Evolutionary conservation across 2,329 filamentous ascomycete genomes (phyloP).

Genomic region (Alternaria ethzedia): DNA sequence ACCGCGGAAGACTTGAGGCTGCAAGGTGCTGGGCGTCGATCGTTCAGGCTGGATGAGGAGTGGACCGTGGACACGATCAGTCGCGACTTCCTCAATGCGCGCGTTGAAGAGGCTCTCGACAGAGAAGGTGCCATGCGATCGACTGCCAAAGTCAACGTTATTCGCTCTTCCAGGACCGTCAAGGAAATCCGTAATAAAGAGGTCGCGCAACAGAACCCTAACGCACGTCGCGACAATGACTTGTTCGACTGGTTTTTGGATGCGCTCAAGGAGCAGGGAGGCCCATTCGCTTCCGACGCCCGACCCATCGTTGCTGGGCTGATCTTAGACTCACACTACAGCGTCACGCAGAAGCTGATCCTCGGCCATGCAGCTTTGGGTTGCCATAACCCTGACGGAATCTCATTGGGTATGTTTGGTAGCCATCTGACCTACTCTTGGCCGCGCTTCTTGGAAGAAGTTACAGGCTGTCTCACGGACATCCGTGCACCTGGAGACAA

Average conservation of each 20-base stretch:
- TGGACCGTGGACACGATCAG: constrained; percentile 35
- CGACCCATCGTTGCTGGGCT: constrained; percentile 39
- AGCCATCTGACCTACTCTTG: constrained; percentile 38
- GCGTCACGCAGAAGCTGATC: constrained; percentile 23
- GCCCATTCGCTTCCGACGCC: constrained; percentile 29
- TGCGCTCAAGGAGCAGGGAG: constrained; percentile 31
- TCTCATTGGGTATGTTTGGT: constrained; percentile 36
- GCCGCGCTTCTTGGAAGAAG: constrained; percentile 40
- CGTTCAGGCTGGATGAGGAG: constrained; percentile 43
- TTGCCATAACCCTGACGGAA: constrained; percentile 30
- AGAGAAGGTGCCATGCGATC: constrained; percentile 28
- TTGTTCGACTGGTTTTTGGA: constrained; percentile 32
- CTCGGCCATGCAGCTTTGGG: constrained; percentile 36
- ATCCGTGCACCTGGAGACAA: constrained; percentile 46
- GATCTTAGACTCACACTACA: constrained; percentile 41
- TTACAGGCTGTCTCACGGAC: constrained; percentile 43
- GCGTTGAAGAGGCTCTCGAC: constrained; percentile 13
- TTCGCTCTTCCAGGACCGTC: constrained; percentile 32
- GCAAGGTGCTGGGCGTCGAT: constrained; percentile 33
- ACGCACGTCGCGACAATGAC: constrained; percentile 11
- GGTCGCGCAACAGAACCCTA: constrained; percentile 30
- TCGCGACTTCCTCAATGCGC: constrained; percentile 26
- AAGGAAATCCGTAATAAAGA: constrained; percentile 27
- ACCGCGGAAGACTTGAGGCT: constrained; percentile 40
- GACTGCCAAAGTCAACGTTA: constrained; percentile 36